Percentiles rank a stretch among this genome's conserved stretches.
phyloP scores from a whole-genome alignment of 495 filamentous ascomycete species.

The Thermothielavioides terrestris region DNA sequence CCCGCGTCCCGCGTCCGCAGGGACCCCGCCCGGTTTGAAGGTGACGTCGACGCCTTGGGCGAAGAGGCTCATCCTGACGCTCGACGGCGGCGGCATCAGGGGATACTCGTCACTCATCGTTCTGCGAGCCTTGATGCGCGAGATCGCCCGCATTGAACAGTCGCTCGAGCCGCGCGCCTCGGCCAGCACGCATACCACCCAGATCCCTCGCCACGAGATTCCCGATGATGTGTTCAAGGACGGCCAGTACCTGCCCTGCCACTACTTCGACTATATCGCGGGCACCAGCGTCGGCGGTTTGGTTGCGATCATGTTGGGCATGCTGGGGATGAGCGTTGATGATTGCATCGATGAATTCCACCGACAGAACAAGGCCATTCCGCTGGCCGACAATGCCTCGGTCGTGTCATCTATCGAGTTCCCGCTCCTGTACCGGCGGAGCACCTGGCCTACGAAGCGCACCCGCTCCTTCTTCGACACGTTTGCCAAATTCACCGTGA shows the following conservation, averaged over 20 bases:
- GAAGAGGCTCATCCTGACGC: conserved; percentile 21
- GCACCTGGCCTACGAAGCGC: conserved; percentile 24
- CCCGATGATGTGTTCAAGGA: conserved; percentile 37
- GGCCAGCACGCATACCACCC: conserved; percentile 21
- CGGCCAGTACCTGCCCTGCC: conserved; percentile 41
- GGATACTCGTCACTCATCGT: conserved; percentile 27
- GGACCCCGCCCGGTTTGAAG: conserved; percentile 8
- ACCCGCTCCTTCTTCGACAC: conserved; percentile 27
- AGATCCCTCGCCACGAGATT: conserved; percentile 22
- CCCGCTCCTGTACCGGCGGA: conserved; percentile 17
- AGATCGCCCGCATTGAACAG: conserved; percentile 22
- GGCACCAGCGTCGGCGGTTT: conserved; percentile 32
- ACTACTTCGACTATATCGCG: conserved; percentile 38
- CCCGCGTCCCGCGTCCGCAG: conserved; percentile 2
- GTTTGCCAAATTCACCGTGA: conserved; percentile 23
- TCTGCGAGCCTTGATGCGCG: conserved; percentile 21
- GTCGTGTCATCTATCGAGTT: conserved; percentile 15
- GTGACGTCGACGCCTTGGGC: conserved; percentile 25
- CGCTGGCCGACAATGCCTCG: conserved; percentile 15
- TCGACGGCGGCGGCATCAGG: conserved; percentile 28
- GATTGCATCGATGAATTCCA: conserved; percentile 26
- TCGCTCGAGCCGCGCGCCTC: conserved; percentile 10
- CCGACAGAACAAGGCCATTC: conserved; percentile 24
- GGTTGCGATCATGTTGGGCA: conserved; percentile 31
- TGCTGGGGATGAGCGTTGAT: conserved; percentile 22